Percentiles rank a stretch among this genome's conserved stretches.
These are phyloP conservation scores for Pichia ethanolica DNA, from an alignment of 805 yeast genomes.

Conservation along the genomic window DNA sequence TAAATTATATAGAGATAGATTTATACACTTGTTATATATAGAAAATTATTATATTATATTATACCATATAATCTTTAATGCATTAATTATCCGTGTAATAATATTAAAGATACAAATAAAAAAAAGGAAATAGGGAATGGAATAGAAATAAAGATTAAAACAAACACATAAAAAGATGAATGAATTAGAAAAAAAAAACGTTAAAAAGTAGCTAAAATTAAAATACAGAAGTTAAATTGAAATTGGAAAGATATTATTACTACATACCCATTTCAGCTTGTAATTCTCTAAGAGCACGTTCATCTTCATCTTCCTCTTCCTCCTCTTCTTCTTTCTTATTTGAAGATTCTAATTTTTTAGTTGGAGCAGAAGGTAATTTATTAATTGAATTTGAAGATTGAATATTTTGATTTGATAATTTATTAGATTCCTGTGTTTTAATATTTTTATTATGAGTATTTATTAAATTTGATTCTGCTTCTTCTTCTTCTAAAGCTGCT, in stretches of 20 bases:
- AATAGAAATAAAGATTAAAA: conserved; percentile 16
- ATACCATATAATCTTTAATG: no score
- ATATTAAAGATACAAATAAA: not conserved
- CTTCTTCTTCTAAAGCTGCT: conserved; percentile 79
- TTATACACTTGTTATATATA: no score
- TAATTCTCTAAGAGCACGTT: conserved; percentile 67
- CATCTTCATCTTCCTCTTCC: conserved; percentile 66
- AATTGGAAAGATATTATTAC: no score
- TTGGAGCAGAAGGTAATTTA: conserved; percentile 42
- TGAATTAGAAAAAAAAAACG: not conserved
- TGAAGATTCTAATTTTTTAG: conserved; percentile 32
- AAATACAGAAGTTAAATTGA: no score
- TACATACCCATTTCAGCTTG: conserved; percentile 84
- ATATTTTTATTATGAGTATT: conserved; percentile 9
- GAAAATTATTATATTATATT: no score
- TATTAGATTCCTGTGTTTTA: not conserved
- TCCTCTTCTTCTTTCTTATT: conserved; percentile 36
- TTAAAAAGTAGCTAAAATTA: not conserved
- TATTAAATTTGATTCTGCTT: conserved; percentile 35
- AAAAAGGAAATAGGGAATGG: not conserved
- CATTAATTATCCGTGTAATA: not conserved
- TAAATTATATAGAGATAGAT: no score
- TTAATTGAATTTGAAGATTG: conserved; percentile 4
- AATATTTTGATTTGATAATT: conserved; percentile 5
- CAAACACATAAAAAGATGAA: not conserved